A percentile compares a stretch with the other conserved stretches of the same genome.
Conservation (phyloP, 1,139 yeast species). For the Yamadazyma mexicana region DNA sequence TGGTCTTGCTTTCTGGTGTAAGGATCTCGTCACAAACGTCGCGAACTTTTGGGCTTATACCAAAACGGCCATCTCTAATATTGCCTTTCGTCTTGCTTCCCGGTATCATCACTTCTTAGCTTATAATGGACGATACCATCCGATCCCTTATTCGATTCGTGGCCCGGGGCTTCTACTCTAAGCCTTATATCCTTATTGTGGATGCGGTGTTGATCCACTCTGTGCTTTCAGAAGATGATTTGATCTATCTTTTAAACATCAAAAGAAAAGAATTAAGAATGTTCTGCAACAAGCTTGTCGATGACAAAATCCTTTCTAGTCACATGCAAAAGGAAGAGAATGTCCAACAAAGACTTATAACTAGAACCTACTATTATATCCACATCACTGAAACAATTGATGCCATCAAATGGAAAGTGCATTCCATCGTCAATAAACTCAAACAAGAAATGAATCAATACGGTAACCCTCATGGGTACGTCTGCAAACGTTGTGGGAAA, state of each 20-base stretch:
- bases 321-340: constrained; percentile 86
- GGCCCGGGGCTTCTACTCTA: constrained; percentile 82
- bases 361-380: constrained; percentile 81
- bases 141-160: constrained; percentile 55
- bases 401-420: constrained; percentile 95
- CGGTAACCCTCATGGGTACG: constrained; percentile 90
- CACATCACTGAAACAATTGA: constrained; percentile 94
- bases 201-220: constrained; percentile 92
- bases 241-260: constrained; percentile 75
- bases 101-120: background rate
- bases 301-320: constrained; percentile 68
- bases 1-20: background rate
- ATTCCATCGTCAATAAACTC: constrained; percentile 72
- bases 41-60: too few species aligned
- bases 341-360: constrained; percentile 62
- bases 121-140: constrained; percentile 42
- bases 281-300: constrained; percentile 76
- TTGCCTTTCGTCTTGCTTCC: background rate
- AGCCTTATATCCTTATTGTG: constrained; percentile 77
- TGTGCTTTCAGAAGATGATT: constrained; percentile 92
- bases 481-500: constrained; percentile 83
- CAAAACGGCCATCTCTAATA: background rate
- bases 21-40: background rate
- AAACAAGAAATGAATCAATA: constrained; percentile 80
- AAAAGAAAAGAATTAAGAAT: constrained; percentile 86